Conservation (phyloP, 768 basidiomycete species). For the Tricholomella constricta region DNA sequence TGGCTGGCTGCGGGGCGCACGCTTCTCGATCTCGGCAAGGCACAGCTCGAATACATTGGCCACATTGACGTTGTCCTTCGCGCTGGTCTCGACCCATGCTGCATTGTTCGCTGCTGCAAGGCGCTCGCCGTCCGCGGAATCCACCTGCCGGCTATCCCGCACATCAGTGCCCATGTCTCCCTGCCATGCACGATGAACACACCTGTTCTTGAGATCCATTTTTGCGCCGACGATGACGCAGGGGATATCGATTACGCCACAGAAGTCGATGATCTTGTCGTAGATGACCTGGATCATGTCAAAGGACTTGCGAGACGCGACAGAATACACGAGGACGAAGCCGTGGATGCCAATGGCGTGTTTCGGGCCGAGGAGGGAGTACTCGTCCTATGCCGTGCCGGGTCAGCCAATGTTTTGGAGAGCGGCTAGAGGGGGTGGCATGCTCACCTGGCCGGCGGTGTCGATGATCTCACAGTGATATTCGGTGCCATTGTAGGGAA, state of each 20-base stretch:
- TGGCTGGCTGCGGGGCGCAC: slow-evolving; percentile 45
- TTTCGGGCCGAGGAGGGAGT: slow-evolving; percentile 83
- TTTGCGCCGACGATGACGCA: slow-evolving; percentile 94
- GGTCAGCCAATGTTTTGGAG: slow-evolving; percentile 8
- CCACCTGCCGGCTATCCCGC: slow-evolving; percentile 61
- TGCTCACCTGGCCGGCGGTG: slow-evolving; percentile 87
- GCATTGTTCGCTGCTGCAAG: slow-evolving; percentile 70
- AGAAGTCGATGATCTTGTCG: slow-evolving; percentile 90
- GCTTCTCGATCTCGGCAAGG: slow-evolving; percentile 78
- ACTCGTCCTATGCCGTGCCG: slow-evolving; percentile 69
- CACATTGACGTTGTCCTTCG: slow-evolving; percentile 80
- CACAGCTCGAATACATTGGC: slow-evolving; percentile 82
- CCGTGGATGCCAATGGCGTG: slow-evolving; percentile 95
- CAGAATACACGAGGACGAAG: slow-evolving; percentile 91
- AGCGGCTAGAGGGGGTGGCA: slow-evolving; percentile 1
- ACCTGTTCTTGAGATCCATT: slow-evolving; percentile 77
- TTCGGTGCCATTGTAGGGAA: slow-evolving; percentile 77
- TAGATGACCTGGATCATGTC: slow-evolving; percentile 90
- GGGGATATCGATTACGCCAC: slow-evolving; percentile 78
- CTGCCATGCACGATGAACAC: slow-evolving; percentile 26
- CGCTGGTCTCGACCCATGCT: slow-evolving; percentile 85
- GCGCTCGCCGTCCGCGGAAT: slow-evolving; percentile 62
- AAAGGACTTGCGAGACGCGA: slow-evolving; percentile 82
- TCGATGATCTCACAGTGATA: slow-evolving; percentile 95
- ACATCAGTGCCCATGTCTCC: slow-evolving; percentile 12